phyloP scores from a whole-genome alignment of 1,284 basidiomycete species.

The Marasmius fiardii region DNA sequence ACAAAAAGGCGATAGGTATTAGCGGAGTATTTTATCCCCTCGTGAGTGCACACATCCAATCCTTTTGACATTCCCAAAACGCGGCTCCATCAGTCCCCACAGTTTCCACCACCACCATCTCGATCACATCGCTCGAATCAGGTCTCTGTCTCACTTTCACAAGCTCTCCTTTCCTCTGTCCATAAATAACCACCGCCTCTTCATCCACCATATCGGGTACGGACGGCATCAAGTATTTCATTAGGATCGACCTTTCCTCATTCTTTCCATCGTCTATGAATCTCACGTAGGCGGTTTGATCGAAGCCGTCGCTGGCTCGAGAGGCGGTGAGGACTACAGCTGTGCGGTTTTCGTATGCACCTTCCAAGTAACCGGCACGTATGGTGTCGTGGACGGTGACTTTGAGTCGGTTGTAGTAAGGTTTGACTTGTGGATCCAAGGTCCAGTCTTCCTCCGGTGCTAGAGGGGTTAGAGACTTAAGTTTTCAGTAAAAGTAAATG shows the following conservation, averaged over 20 bases:
- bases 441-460: conserved; percentile 43
- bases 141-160: conserved; percentile 35
- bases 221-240: conserved; percentile 37
- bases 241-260: conserved; percentile 29
- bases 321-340: conserved; percentile 38
- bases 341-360: conserved; percentile 48
- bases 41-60: conserved; percentile 10
- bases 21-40: not conserved
- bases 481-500: conserved; percentile 14
- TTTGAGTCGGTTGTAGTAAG: conserved; percentile 40
- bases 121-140: conserved; percentile 16
- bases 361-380: conserved; percentile 43
- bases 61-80: conserved; percentile 15
- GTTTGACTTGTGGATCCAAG: conserved; percentile 30
- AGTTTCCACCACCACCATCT: conserved; percentile 12
- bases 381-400: conserved; percentile 49
- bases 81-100: conserved; percentile 1
- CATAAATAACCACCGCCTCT: conserved; percentile 35
- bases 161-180: conserved; percentile 30
- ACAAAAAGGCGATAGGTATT: no score
- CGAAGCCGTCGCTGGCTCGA: conserved; percentile 27
- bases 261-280: conserved; percentile 29
- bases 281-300: conserved; percentile 37
- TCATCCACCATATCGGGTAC: conserved; percentile 32
- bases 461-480: conserved; percentile 13